Conservation (phyloP, 2,329 filamentous ascomycete species). For the Pseudopyricularia javanii region DNA sequence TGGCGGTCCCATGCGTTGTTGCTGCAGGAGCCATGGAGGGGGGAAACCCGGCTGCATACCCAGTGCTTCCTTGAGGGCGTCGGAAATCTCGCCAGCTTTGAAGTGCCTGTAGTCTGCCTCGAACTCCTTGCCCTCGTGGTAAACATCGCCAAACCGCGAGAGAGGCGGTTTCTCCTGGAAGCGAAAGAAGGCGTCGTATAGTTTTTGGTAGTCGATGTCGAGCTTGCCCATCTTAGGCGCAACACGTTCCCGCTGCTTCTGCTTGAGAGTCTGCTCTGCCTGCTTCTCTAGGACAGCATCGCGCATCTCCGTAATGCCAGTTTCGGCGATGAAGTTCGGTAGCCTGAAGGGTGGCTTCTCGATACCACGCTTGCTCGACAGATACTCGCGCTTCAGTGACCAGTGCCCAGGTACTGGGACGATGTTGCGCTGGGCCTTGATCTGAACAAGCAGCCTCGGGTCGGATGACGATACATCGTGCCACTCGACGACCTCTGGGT, state of each 20-base stretch:
- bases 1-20: constrained; percentile 85
- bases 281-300: constrained; percentile 95
- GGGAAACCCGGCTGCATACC: constrained; percentile 89
- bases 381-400: constrained; percentile 91
- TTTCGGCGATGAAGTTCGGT: constrained; percentile 94
- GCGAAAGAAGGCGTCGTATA: constrained; percentile 97
- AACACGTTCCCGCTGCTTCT: constrained; percentile 89
- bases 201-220: constrained; percentile 96
- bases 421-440: constrained; percentile 90
- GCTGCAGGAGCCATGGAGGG: constrained; percentile 94
- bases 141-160: constrained; percentile 95
- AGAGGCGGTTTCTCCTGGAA: constrained; percentile 94
- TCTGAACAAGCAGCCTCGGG: constrained; percentile 77
- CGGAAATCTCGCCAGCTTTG: constrained; percentile 78
- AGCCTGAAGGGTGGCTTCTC: constrained; percentile 90
- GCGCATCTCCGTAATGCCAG: constrained; percentile 95
- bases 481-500: constrained; percentile 95
- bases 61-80: constrained; percentile 81
- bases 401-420: constrained; percentile 91
- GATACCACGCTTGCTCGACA: constrained; percentile 92
- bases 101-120: constrained; percentile 90
- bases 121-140: constrained; percentile 97
- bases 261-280: constrained; percentile 79
- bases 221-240: constrained; percentile 93
- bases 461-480: constrained; percentile 88